A percentile compares a stretch with the other conserved stretches of the same genome.
These are phyloP conservation scores for Starmerella kuoi DNA, from an alignment of 805 yeast genomes.

Conservation along the genomic window DNA sequence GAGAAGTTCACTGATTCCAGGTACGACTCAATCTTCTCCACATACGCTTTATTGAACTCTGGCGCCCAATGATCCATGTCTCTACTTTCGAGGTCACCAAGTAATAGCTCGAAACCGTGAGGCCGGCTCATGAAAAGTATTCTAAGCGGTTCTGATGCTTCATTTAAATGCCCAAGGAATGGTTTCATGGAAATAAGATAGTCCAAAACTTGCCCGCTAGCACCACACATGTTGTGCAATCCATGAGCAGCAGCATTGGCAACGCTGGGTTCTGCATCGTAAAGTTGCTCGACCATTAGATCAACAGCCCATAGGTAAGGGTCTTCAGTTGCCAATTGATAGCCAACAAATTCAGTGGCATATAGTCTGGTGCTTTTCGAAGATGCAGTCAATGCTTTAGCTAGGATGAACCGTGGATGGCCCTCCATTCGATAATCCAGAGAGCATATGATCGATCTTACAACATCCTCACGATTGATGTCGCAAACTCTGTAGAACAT, in stretches of 20 bases:
- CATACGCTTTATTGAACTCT: conserved; percentile 27
- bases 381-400: conserved; percentile 50
- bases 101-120: conserved; percentile 56
- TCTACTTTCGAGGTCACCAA: conserved; percentile 38
- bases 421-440: conserved; percentile 49
- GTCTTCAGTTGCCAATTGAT: conserved; percentile 8
- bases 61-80: conserved; percentile 62
- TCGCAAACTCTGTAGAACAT: conserved; percentile 50
- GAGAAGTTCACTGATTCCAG: conserved; percentile 15
- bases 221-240: conserved; percentile 42
- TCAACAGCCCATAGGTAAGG: conserved; percentile 37
- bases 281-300: conserved; percentile 51
- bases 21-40: conserved; percentile 27
- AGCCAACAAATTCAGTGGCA: conserved; percentile 42
- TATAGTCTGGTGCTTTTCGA: conserved; percentile 40
- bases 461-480: conserved; percentile 22
- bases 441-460: conserved; percentile 39
- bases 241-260: conserved; percentile 44
- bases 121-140: conserved; percentile 53
- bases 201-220: conserved; percentile 34
- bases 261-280: conserved; percentile 50
- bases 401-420: conserved; percentile 55
- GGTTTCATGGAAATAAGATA: conserved; percentile 46
- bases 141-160: conserved; percentile 44
- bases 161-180: conserved; percentile 41